Evolutionary conservation across 805 yeast species (phyloP), one percentile per base, ranked within the genome.

Genomic region (Metschnikowia orientalis): DNA sequence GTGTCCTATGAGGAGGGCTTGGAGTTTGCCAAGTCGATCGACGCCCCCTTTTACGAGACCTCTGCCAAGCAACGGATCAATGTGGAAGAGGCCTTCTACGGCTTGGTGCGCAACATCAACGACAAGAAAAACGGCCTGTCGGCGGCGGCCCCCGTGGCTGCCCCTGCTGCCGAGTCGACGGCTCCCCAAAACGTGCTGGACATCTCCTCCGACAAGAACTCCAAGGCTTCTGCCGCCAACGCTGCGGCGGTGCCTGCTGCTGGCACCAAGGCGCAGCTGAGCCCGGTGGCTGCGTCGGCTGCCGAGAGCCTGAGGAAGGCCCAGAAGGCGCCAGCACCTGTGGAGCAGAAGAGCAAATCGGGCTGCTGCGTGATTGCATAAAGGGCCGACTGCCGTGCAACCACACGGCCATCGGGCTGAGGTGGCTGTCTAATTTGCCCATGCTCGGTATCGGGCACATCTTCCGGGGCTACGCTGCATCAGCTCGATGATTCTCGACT

Each of bases 11-110:
- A 76, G 47, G 86, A 79, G 51, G 88, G 84, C 18, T 38, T 56
- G 47, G 41, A 54, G 13, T 64, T 86, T 38, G 95, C 95, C 18
- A 68, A 71, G 35, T 71, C 74, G 43, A 75, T 85, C 51, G 69
- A 72, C 40, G 74, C 83, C 46, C 77, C 81, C 41, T 92, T 89
- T 56, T 71, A 89, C 47, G 98, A 92, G 61, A 86, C 97, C 2
- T 79, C 90, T 24, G 97, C 97, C 15, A 92, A 92, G 59, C 85
- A 82, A 50, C 80, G 95, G 39, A 73, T 81, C 45, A 89, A 92
- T 50, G 97, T 92, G 27, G 94, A 86, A 53, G 87, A 81, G 49
- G 82, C 89, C 3, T 86, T 86, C 57, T 79, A 71, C 51, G 79
- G 77, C 23, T 56, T 82, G 43, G 84, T 81, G 10, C 70, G 87